Conservation (phyloP, 768 basidiomycete genomes). For the Suillus weaverae region DNA sequence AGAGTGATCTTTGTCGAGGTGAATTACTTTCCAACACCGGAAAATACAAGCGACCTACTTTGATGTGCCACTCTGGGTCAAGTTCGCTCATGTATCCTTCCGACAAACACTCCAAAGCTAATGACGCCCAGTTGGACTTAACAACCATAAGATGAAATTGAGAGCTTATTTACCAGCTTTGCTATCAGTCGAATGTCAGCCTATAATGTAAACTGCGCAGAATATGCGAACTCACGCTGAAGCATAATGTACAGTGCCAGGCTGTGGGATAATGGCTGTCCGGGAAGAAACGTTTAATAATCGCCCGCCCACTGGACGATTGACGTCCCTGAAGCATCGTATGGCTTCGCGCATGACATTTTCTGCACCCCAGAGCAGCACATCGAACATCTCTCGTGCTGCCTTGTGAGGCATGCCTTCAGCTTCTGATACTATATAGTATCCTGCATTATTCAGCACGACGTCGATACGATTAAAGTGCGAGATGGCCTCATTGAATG, state of each 20-base stretch:
- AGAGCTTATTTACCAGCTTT: constrained; percentile 20
- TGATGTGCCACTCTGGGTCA: constrained; percentile 39
- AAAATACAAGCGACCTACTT: constrained; percentile 17
- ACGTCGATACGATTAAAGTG: constrained; percentile 44
- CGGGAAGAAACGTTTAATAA: constrained; percentile 36
- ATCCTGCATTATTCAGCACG: constrained; percentile 46
- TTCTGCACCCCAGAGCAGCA: constrained; percentile 34
- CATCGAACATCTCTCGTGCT: constrained; percentile 56
- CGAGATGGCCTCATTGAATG: constrained; percentile 35
- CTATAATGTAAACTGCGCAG: not conserved
- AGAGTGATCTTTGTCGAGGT: constrained; percentile 17
- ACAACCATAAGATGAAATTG: not conserved
- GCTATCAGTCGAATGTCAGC: constrained; percentile 15
- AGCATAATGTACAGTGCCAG: constrained; percentile 23
- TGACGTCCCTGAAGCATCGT: constrained; percentile 37
- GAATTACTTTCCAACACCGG: constrained; percentile 1
- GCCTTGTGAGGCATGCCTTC: constrained; percentile 81
- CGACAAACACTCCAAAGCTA: constrained; percentile 35
- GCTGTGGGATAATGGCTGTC: constrained; percentile 23
- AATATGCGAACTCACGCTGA: constrained; percentile 26
- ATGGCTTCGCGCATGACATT: constrained; percentile 35
- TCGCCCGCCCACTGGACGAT: constrained; percentile 34
- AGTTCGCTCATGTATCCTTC: constrained; percentile 33
- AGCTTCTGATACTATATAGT: constrained; percentile 53
- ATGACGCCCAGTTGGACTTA: not conserved